A percentile compares a stretch with the other conserved stretches of the same genome.
These are phyloP conservation scores for Fraxinus americana DNA, from an alignment of 257 asterid genomes.

Conservation along the genomic window DNA sequence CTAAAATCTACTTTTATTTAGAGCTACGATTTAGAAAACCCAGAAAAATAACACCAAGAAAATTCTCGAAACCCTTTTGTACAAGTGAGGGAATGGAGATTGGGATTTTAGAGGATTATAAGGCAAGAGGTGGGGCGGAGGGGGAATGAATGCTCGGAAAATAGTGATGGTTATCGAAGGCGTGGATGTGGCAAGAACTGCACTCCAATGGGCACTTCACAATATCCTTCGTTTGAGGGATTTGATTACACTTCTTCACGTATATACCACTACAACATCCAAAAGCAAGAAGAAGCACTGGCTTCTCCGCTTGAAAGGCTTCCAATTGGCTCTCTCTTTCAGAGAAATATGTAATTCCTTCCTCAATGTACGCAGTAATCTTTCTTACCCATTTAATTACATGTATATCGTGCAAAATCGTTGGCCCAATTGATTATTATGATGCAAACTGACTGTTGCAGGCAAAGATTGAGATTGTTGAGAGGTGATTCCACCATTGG, in stretches of 20 bases:
- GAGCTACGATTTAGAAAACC: no score
- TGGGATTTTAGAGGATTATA: no score
- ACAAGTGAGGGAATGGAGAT: no score
- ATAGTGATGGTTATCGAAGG: conserved; percentile 85
- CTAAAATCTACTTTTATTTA: no score
- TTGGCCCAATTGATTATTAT: background rate
- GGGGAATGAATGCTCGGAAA: conserved; percentile 39
- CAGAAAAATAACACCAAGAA: no score
- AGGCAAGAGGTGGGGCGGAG: background rate
- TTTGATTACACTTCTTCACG: conserved; percentile 70
- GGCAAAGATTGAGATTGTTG: conserved; percentile 90
- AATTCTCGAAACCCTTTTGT: no score
- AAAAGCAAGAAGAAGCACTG: conserved; percentile 60
- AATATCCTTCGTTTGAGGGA: conserved; percentile 70
- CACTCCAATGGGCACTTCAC: conserved; percentile 80
- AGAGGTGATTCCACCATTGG: no score
- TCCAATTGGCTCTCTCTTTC: conserved; percentile 84
- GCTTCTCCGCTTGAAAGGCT: conserved; percentile 69
- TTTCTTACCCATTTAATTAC: background rate
- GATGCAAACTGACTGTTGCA: conserved; percentile 25
- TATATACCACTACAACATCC: conserved; percentile 47
- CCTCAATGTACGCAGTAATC: conserved; percentile 50
- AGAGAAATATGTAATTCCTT: conserved; percentile 72
- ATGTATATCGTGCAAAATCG: background rate
- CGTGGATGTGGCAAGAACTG: conserved; percentile 66